Conservation (phyloP, 495 filamentous ascomycete species). For the Cercophora newfieldiana region DNA sequence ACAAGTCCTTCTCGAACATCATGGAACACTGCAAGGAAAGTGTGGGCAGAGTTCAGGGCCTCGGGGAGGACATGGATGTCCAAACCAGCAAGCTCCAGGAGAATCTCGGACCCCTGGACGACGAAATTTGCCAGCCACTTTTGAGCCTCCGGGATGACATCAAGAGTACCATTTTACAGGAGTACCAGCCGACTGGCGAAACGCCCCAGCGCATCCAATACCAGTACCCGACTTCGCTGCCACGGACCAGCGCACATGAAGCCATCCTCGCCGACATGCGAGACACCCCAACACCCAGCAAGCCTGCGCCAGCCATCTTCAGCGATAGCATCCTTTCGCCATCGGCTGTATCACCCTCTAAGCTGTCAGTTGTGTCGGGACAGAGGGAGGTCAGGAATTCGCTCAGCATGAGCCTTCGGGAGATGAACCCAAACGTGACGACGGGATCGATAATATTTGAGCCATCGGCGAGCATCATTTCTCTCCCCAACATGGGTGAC, state of each 20-base stretch:
- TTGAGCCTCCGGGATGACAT: constrained; percentile 65
- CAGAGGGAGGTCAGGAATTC: neutral
- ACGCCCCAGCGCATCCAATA: constrained; percentile 80
- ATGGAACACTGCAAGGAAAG: constrained; percentile 63
- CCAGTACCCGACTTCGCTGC: constrained; percentile 70
- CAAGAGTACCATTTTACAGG: constrained; percentile 59
- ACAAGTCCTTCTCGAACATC: constrained; percentile 68
- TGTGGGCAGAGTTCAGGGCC: constrained; percentile 58
- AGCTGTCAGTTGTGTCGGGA: neutral
- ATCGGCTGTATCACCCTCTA: constrained; percentile 17
- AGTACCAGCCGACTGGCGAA: constrained; percentile 81
- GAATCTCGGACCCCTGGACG: constrained; percentile 57
- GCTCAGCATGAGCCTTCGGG: constrained; percentile 40
- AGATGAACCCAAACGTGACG: constrained; percentile 47
- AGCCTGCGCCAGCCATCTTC: constrained; percentile 34
- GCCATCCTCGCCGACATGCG: constrained; percentile 60
- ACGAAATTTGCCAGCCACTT: constrained; percentile 67
- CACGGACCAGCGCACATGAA: constrained; percentile 73
- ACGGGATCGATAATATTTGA: constrained; percentile 32
- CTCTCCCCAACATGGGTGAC: constrained; percentile 20
- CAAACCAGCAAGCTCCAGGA: constrained; percentile 55
- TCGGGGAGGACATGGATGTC: constrained; percentile 62
- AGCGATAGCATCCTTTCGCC: constrained; percentile 36
- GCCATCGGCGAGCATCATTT: constrained; percentile 31
- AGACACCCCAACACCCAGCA: constrained; percentile 35